Base-by-base conservation (phyloP, 2,329 filamentous ascomycete species). In the Chrysoporthe austroafricana region DNA sequence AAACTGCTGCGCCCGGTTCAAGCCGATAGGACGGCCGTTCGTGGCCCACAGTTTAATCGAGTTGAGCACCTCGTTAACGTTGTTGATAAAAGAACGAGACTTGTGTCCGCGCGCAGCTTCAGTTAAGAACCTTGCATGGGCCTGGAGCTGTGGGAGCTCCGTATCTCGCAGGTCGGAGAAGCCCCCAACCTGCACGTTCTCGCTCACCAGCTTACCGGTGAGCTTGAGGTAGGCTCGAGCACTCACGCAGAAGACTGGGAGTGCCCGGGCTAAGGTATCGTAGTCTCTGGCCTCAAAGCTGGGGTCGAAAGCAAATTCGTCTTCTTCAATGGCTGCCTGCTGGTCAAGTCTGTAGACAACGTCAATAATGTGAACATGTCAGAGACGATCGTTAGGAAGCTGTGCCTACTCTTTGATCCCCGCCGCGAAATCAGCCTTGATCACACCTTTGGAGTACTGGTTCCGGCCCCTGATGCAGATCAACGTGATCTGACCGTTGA, bases 231-330 rank as follows among this genome's bases (percentile, higher is more conserved):
- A 91, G 0, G 84, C 88, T 57, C 85, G 79, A 59, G 85, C 86
- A 67, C 86, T 88, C 18, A 91, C 85, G 69, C 88, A 91, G 72
- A 90, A 91, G 1, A 91, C 88, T 0, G 87, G 84, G 0, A 91
- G 78, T 0, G 79, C 80, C 9, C 75, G 75, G 0, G 85, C 87
- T 8, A 90, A 81, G 56, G 86, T 76, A 0, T 86, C 81, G 63
- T 91, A 91, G 71, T 90, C 83, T 11, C 86, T 81, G 2, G 79
- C 57, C 7, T 88, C 83, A n/a, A 82, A 73, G 1, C 85, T 81
- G 0, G 85, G 85, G 70, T 89, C 77, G 71, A 88, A 88, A 9
- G 79, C 79, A 0, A 80, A 81, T 26, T 85, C 85, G 57, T 89
- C 82, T 70, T 86, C 80, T 69, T 87, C 84, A 3, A 80, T 77